Evolutionary conservation across 169 alveolate genomes (phyloP).

Genomic region (Miamiensis avidus): DNA sequence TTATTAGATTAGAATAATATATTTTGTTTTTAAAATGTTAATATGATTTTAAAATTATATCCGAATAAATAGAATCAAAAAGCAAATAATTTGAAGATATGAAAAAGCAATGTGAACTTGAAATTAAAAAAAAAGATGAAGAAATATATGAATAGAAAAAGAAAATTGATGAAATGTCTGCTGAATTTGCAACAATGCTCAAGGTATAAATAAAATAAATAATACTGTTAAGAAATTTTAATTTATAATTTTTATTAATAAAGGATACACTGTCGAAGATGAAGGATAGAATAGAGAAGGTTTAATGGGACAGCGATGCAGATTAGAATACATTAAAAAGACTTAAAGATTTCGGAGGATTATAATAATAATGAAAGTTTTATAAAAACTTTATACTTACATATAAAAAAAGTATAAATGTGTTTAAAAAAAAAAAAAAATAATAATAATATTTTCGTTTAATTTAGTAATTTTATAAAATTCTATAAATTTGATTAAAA

Average conservation of each 20-base stretch:
- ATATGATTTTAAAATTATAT: not conserved
- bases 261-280: constrained; percentile 55
- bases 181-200: constrained; percentile 71
- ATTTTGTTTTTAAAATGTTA: not conserved
- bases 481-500: too few relatives aligned
- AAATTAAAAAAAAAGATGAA: constrained; percentile 60
- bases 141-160: constrained; percentile 66
- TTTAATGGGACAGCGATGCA: constrained; percentile 63
- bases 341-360: constrained; percentile 48
- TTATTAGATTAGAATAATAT: too few relatives aligned
- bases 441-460: too few relatives aligned
- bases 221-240: too few relatives aligned
- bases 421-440: too few relatives aligned
- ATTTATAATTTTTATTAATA: too few relatives aligned
- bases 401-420: not conserved
- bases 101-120: constrained; percentile 47
- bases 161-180: constrained; percentile 70
- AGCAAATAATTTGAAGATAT: constrained; percentile 38
- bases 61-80: constrained; percentile 26
- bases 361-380: constrained; percentile 1
- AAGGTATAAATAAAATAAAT: constrained; percentile 32
- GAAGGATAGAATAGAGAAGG: constrained; percentile 56
- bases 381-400: too few relatives aligned
- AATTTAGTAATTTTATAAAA: too few relatives aligned
- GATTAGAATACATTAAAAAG: constrained; percentile 52